Conservation (phyloP, 352 stramenopile genomes). For the Phytophthora pluvialis region DNA sequence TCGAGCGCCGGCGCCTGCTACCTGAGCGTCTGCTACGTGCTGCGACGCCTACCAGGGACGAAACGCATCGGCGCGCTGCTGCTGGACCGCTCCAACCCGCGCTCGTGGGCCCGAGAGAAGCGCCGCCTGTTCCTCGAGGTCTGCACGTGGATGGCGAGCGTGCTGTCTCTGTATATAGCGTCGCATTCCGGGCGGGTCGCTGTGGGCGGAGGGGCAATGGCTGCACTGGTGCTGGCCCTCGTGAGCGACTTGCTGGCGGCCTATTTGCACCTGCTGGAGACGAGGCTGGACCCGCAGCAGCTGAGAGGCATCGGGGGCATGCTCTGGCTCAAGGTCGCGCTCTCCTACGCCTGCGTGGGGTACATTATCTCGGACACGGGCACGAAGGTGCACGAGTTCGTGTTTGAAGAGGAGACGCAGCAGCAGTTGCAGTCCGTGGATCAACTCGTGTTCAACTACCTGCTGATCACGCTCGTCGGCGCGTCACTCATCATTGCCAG, state of each 20-base stretch:
- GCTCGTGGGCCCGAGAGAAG: constrained; percentile 58
- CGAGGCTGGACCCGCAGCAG: constrained; percentile 43
- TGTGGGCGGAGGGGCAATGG: constrained; percentile 47
- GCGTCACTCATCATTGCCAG: constrained; percentile 80
- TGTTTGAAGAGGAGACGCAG: constrained; percentile 36
- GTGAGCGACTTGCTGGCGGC: constrained; percentile 64
- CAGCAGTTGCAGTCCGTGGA: constrained; percentile 50
- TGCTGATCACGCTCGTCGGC: constrained; percentile 77
- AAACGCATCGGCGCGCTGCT: constrained; percentile 50
- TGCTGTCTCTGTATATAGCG: constrained; percentile 72
- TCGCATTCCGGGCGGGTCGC: constrained; percentile 58
- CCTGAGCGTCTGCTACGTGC: constrained; percentile 50
- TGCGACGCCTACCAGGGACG: constrained; percentile 24
- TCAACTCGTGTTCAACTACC: constrained; percentile 70
- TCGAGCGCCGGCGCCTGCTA: constrained; percentile 58
- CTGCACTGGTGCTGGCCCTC: constrained; percentile 49
- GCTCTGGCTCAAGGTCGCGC: constrained; percentile 69
- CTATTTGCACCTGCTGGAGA: constrained; percentile 63
- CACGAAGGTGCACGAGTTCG: constrained; percentile 51
- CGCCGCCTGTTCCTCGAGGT: constrained; percentile 71
- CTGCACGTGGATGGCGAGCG: constrained; percentile 74
- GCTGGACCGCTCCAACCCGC: constrained; percentile 56
- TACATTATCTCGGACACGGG: constrained; percentile 69
- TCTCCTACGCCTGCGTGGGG: constrained; percentile 70
- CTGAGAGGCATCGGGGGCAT: constrained; percentile 44